Conservation (phyloP, 75 land plant genomes). For the Pinus tabuliformis region DNA sequence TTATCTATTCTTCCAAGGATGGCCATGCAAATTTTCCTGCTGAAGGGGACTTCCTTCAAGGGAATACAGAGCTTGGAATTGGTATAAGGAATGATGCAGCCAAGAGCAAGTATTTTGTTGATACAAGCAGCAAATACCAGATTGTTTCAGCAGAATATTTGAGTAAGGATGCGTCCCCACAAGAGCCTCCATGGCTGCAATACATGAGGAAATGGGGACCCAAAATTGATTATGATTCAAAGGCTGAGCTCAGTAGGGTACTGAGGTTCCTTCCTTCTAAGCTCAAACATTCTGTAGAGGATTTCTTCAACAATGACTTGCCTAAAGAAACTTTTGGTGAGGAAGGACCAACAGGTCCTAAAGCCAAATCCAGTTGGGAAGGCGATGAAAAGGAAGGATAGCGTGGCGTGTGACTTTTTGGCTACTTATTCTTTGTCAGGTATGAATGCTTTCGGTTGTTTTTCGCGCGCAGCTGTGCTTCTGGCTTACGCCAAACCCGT, state of each 20-base stretch:
- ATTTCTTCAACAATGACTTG: conserved; percentile 25
- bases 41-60: conserved; percentile 36
- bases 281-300: conserved; percentile 18
- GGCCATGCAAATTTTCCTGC: conserved; percentile 40
- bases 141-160: conserved; percentile 41
- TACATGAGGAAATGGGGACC: conserved; percentile 54
- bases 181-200: conserved; percentile 48
- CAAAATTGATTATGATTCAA: conserved; percentile 27
- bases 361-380: conserved; percentile 28
- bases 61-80: conserved; percentile 30
- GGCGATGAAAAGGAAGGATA: conserved; percentile 37
- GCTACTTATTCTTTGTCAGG: too few species aligned
- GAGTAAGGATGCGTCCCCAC: conserved; percentile 7
- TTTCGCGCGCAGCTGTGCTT: too few species aligned
- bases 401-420: neutral
- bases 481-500: too few species aligned
- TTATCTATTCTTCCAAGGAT: conserved; percentile 29
- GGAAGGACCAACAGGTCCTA: conserved; percentile 47
- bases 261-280: conserved; percentile 20
- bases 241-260: conserved; percentile 26
- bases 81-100: conserved; percentile 38
- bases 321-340: conserved; percentile 37
- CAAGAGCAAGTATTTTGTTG: conserved; percentile 17
- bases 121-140: conserved; percentile 21
- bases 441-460: too few species aligned